Conservation (phyloP, 495 filamentous ascomycete species). For the Aspergillus cristatus region DNA sequence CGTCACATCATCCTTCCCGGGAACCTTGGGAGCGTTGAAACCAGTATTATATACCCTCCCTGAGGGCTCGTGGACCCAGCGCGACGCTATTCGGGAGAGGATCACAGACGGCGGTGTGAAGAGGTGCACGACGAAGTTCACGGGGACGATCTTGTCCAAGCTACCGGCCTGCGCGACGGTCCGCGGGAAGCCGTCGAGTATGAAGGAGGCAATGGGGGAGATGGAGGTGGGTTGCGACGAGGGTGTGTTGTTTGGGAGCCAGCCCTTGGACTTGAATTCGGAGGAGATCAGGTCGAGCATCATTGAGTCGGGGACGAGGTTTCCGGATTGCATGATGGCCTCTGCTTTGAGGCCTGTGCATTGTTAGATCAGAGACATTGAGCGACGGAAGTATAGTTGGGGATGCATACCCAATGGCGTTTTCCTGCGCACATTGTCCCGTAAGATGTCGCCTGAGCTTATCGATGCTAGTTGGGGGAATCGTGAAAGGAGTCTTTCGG, state of each 20-base stretch:
- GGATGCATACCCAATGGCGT: constrained; percentile 72
- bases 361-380: neutral
- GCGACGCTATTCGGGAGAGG: constrained; percentile 75
- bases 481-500: constrained; percentile 72
- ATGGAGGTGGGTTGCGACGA: constrained; percentile 41
- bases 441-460: constrained; percentile 85
- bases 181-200: constrained; percentile 93
- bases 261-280: constrained; percentile 74
- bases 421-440: constrained; percentile 81
- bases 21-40: constrained; percentile 75
- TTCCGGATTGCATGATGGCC: constrained; percentile 71
- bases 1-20: constrained; percentile 82
- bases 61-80: constrained; percentile 90
- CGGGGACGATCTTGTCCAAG: constrained; percentile 70
- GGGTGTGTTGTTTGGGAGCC: constrained; percentile 43
- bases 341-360: constrained; percentile 76
- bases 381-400: too few relatives aligned
- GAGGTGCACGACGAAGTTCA: constrained; percentile 74
- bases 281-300: constrained; percentile 87
- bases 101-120: constrained; percentile 57
- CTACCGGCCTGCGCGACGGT: constrained; percentile 70
- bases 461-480: constrained; percentile 87
- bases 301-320: constrained; percentile 76
- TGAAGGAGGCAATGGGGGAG: constrained; percentile 73
- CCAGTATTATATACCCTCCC: constrained; percentile 90